Evolutionary conservation across 2,329 filamentous ascomycete species (phyloP).

Genomic region (Paracoccidioides brasiliensis): DNA sequence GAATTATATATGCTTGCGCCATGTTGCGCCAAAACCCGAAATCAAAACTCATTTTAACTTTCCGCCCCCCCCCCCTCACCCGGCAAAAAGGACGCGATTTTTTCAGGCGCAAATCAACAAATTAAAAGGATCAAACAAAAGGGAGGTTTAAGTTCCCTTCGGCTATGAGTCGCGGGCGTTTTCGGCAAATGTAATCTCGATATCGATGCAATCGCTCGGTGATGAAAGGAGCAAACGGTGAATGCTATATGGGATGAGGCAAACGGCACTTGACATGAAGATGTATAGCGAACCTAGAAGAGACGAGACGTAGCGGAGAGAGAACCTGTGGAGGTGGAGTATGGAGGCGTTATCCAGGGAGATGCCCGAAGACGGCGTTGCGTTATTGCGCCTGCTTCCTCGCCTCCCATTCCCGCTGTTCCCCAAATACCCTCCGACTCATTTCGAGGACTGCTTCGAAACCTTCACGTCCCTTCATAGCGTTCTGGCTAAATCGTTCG

Average conservation of each 20-base stretch:
- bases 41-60: neutral
- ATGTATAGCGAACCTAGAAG: neutral
- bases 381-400: constrained; percentile 21
- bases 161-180: neutral
- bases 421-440: constrained; percentile 79
- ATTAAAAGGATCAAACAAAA: neutral
- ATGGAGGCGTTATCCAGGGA: neutral
- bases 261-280: neutral
- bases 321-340: neutral
- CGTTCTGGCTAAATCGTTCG: constrained; percentile 82
- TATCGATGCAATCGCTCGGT: constrained; percentile 18
- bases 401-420: constrained; percentile 59
- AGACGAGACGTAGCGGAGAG: neutral
- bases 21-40: neutral
- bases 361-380: neutral
- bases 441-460: constrained; percentile 92
- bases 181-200: neutral
- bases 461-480: constrained; percentile 75
- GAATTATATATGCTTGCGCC: neutral
- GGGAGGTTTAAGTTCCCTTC: neutral
- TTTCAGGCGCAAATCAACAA: neutral
- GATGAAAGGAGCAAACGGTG: constrained; percentile 9
- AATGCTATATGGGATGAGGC: constrained; percentile 3
- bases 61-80: neutral
- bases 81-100: neutral